Conservation (phyloP, 2,329 filamentous ascomycete species). For the Apiospora marii region DNA sequence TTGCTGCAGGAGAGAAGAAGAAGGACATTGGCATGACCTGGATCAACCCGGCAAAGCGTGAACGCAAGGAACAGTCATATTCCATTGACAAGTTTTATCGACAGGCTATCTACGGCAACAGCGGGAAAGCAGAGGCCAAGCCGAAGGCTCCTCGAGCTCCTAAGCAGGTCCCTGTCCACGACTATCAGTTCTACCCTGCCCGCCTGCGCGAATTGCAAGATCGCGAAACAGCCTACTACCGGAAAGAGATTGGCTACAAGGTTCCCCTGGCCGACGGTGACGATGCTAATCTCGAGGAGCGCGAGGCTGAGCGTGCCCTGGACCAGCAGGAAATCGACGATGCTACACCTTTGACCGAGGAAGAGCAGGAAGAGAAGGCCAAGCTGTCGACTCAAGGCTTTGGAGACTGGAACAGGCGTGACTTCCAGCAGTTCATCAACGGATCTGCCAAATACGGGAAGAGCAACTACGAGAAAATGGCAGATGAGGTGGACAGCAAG, state of each 20-base stretch:
- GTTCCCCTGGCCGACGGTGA: slow-evolving; percentile 87
- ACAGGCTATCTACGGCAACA: slow-evolving; percentile 79
- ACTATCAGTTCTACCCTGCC: slow-evolving; percentile 96
- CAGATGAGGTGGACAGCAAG: slow-evolving; percentile 92
- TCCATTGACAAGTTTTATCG: slow-evolving; percentile 99
- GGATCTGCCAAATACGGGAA: slow-evolving; percentile 93
- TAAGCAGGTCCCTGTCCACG: slow-evolving; percentile 89
- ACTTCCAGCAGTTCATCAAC: slow-evolving; percentile 98
- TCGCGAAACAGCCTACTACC: slow-evolving; percentile 92
- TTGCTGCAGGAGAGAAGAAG: slow-evolving; percentile 76
- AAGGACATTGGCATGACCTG: slow-evolving; percentile 92
- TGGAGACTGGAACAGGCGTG: slow-evolving; percentile 92
- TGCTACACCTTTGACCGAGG: slow-evolving; percentile 85
- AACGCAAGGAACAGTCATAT: slow-evolving; percentile 97
- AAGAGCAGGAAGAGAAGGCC: slow-evolving; percentile 88
- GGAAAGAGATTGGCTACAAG: slow-evolving; percentile 96
- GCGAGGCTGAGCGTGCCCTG: slow-evolving; percentile 84
- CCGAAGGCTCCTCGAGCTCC: slow-evolving; percentile 95
- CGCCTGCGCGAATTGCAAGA: slow-evolving; percentile 89
- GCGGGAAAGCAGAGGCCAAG: slow-evolving; percentile 82
- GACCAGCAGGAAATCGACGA: slow-evolving; percentile 95
- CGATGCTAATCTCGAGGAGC: slow-evolving; percentile 85
- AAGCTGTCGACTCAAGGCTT: slow-evolving; percentile 85
- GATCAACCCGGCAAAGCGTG: slow-evolving; percentile 98
- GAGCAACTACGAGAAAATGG: slow-evolving; percentile 83